Base-by-base conservation (phyloP, 305 asterid genomes). In the Andrographis paniculata region DNA sequence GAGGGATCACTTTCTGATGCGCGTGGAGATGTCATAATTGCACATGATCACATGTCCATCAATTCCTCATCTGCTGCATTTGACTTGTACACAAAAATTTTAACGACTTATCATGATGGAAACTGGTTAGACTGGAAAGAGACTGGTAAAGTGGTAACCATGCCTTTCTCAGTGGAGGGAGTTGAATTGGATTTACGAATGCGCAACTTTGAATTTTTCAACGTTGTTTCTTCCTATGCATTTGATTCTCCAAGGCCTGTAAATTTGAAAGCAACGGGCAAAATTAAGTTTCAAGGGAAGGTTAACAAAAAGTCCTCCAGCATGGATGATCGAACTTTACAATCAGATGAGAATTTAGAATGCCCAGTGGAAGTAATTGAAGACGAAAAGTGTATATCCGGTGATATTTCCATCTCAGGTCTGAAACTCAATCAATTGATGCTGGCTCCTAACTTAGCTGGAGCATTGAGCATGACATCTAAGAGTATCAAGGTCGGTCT, bases 401-500 rank as follows among this genome's bases (percentile, higher is more conserved):
- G 99, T 55, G 99, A 87, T 55, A 78, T 91, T 63, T 77, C 83
- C 53, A 81, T 91, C 55, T 78, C 99, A 6, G 93, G 95, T 56
- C 80, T 91, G 53, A 91, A 91, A 66, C 94, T 91, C 52, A 91
- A 91, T 79, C 99, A 91, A 64, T 65, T 91, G 71, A 80, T 79
- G 94, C 71, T 91, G 79, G 99, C 99, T 64, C 99, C 99, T 61
- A 96, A 91, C 69, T 72, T 91, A 68, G 79, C 91, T 72, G 99
- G 99, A 62, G 79, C 66, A 44, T 61, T 91, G 62, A 81, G 72
- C 76, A 77, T 91, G 60, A 72, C 87, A 50, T 63, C 75, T 4
- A 63, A 66, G 52, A 87, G 96, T 62, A 67, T 91, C 46, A 91
- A 84, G 96, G 99, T 91, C 48, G 54, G 74, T 54, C 62, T 58